Evolutionary conservation across 352 stramenopile genomes (phyloP).

Genomic region (Pythium plurisporium): DNA sequence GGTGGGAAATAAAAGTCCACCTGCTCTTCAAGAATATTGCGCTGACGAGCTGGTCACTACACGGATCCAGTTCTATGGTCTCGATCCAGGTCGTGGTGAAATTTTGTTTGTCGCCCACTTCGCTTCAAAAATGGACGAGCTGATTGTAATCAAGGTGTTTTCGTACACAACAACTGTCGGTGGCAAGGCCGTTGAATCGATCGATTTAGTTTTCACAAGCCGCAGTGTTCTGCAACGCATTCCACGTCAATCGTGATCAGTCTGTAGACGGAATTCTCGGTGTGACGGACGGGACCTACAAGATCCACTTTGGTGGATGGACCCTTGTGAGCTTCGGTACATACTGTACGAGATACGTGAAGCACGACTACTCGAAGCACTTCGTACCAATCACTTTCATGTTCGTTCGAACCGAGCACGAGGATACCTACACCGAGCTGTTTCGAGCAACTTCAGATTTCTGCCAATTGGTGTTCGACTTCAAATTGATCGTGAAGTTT

Average conservation of each 20-base stretch:
- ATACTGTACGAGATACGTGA: slow-evolving; percentile 14
- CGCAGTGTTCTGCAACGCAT: not conserved
- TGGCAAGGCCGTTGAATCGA: not conserved
- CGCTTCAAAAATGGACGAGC: too few relatives aligned
- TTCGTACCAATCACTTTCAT: slow-evolving; percentile 23
- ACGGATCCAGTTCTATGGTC: too few relatives aligned
- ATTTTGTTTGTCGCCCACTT: too few relatives aligned
- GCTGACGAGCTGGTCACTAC: too few relatives aligned
- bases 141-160: too few relatives aligned
- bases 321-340: slow-evolving; percentile 26
- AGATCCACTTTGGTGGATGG: slow-evolving; percentile 24
- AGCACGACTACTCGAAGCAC: slow-evolving; percentile 19
- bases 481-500: slow-evolving; percentile 7
- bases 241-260: not conserved
- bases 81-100: too few relatives aligned
- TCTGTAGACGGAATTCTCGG: not conserved
- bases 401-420: slow-evolving; percentile 22
- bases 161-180: too few relatives aligned
- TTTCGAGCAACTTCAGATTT: slow-evolving; percentile 7
- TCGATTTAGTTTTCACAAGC: not conserved
- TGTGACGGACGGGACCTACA: slow-evolving; percentile 11
- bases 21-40: too few relatives aligned
- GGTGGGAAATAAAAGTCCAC: too few relatives aligned
- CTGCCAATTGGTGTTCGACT: slow-evolving; percentile 8
- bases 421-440: slow-evolving; percentile 15